These are phyloP conservation scores for Ophiosphaerella korrae DNA, from an alignment of 2,329 filamentous ascomycete species.

Conservation along the genomic window DNA sequence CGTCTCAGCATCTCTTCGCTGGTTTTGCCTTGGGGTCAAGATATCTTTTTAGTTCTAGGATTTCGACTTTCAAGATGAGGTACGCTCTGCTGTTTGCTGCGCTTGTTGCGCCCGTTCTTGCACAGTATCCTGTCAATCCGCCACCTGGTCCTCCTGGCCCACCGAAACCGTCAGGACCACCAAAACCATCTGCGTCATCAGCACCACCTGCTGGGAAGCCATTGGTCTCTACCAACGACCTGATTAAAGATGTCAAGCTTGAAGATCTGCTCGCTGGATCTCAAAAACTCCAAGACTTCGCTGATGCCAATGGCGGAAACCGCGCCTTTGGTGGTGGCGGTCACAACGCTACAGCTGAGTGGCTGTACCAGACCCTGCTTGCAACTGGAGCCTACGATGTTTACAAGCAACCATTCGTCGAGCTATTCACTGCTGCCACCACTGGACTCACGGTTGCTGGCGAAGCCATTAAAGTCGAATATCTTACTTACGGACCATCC, in stretches of 20 bases:
- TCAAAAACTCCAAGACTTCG: constrained; percentile 40
- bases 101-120: constrained; percentile 26
- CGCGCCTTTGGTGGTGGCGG: constrained; percentile 43
- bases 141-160: background rate
- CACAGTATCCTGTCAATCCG: constrained; percentile 12
- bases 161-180: background rate
- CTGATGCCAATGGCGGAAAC: constrained; percentile 41
- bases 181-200: constrained; percentile 2
- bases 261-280: constrained; percentile 40
- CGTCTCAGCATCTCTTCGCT: constrained; percentile 7
- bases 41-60: background rate
- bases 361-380: constrained; percentile 37
- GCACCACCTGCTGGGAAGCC: constrained; percentile 4
- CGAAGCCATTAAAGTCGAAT: constrained; percentile 27
- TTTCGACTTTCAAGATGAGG: constrained; percentile 32
- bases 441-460: constrained; percentile 32
- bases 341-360: constrained; percentile 43
- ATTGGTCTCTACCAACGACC: constrained; percentile 24
- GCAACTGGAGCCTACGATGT: constrained; percentile 42
- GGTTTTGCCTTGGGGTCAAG: background rate
- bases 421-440: constrained; percentile 40
- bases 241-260: constrained; percentile 37
- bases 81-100: constrained; percentile 25
- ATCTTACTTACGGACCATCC: constrained; percentile 64
- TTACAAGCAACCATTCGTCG: constrained; percentile 41